Evolutionary conservation across 768 basidiomycete genomes (phyloP).

Genomic region (Suillus fuscotomentosus): DNA sequence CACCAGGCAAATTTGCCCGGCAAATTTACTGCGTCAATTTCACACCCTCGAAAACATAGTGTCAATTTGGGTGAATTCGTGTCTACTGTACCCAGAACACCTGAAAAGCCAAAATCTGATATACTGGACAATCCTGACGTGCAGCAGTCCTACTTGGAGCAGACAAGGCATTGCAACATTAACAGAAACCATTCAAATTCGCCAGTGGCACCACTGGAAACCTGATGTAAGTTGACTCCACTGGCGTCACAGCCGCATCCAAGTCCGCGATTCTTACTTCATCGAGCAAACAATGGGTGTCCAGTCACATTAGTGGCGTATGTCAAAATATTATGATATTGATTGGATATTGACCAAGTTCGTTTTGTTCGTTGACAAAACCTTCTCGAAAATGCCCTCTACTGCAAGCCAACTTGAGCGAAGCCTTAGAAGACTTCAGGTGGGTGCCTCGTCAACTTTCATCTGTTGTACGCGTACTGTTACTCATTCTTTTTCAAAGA

Average conservation of each 20-base stretch:
- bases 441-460: neutral
- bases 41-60: too few relatives aligned
- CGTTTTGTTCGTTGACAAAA: neutral
- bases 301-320: neutral
- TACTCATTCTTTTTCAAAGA: neutral
- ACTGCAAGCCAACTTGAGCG: neutral
- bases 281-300: too few relatives aligned
- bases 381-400: neutral
- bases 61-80: too few relatives aligned
- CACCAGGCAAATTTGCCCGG: too few relatives aligned
- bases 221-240: neutral
- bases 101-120: too few relatives aligned
- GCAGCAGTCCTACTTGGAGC: constrained; percentile 1
- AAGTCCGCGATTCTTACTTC: too few relatives aligned
- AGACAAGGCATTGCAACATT: constrained; percentile 6
- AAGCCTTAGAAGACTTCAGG: neutral
- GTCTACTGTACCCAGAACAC: too few relatives aligned
- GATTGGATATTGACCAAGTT: too few relatives aligned
- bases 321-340: neutral
- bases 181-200: constrained; percentile 9
- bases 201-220: constrained; percentile 2
- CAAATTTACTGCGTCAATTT: too few relatives aligned
- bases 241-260: too few relatives aligned
- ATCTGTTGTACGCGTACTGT: neutral
- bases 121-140: too few relatives aligned